Conservation (phyloP, 352 stramenopile species). For the Aphanomyces cochlioides region DNA sequence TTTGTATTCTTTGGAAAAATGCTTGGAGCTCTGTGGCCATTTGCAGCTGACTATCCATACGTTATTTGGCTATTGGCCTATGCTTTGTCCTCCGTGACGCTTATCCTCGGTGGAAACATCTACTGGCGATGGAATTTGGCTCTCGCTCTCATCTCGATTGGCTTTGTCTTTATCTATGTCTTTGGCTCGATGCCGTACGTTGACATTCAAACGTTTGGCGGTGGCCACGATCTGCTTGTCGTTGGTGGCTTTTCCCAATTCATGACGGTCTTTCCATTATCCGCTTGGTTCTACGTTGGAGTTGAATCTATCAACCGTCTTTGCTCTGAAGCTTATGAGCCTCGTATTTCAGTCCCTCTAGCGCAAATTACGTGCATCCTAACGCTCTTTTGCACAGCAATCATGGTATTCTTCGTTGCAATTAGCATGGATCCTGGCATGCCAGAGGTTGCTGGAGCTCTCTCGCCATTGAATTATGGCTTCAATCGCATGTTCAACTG, state of each 20-base stretch:
- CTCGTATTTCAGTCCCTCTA: slow-evolving; percentile 30
- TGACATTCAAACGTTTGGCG: slow-evolving; percentile 18
- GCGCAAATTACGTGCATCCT: slow-evolving; percentile 34
- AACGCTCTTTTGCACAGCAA: slow-evolving; percentile 27
- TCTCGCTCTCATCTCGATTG: slow-evolving; percentile 38
- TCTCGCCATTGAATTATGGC: slow-evolving; percentile 28
- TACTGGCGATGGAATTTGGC: slow-evolving; percentile 41
- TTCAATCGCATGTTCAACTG: slow-evolving; percentile 26
- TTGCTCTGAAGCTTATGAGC: slow-evolving; percentile 32
- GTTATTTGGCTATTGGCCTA: slow-evolving; percentile 37
- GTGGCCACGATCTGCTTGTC: too few relatives aligned
- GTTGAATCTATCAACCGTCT: slow-evolving; percentile 36
- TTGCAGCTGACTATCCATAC: slow-evolving; percentile 1
- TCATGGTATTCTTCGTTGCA: slow-evolving; percentile 33
- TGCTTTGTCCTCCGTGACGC: slow-evolving; percentile 29
- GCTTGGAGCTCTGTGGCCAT: neutral
- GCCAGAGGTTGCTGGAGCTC: slow-evolving; percentile 19
- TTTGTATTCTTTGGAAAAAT: slow-evolving; percentile 27
- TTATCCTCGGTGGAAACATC: slow-evolving; percentile 33
- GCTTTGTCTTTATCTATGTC: slow-evolving; percentile 40
- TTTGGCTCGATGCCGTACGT: slow-evolving; percentile 35
- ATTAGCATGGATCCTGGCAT: slow-evolving; percentile 29
- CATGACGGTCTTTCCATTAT: slow-evolving; percentile 31
- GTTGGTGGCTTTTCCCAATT: slow-evolving; percentile 9
- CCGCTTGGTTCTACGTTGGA: slow-evolving; percentile 38